phyloP scores from a whole-genome alignment of 2,329 filamentous ascomycete genomes.

The Sclerotinia minor region DNA sequence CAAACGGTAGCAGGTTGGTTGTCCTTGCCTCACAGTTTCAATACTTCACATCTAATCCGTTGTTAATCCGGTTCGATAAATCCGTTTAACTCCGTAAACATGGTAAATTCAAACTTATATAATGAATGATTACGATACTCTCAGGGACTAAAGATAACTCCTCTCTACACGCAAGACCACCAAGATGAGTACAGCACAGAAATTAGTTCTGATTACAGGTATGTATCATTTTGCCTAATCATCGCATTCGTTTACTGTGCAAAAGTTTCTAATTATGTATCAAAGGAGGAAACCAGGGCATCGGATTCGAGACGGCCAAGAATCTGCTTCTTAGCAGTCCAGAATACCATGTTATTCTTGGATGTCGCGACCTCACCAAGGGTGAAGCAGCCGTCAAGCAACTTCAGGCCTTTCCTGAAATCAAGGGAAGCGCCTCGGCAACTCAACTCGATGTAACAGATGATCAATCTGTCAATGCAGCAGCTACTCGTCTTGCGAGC shows the following conservation, averaged over 20 bases:
- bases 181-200: not conserved
- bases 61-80: not conserved
- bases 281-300: constrained; percentile 45
- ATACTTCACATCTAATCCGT: not conserved
- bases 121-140: not conserved
- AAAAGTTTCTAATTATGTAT: not conserved
- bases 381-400: constrained; percentile 25
- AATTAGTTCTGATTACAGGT: not conserved
- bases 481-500: constrained; percentile 21
- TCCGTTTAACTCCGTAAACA: not conserved
- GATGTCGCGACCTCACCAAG: constrained; percentile 25
- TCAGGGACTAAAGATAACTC: not conserved
- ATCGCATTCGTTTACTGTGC: not conserved
- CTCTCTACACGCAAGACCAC: not conserved
- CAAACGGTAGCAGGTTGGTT: too few species aligned
- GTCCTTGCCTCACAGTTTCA: too few species aligned
- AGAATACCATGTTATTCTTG: constrained; percentile 30
- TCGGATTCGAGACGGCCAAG: constrained; percentile 45
- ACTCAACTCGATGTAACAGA: constrained; percentile 29
- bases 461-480: constrained; percentile 26
- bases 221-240: not conserved
- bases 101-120: not conserved
- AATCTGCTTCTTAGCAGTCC: constrained; percentile 28
- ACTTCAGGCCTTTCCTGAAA: constrained; percentile 16
- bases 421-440: constrained; percentile 28